Conservation (phyloP, 2,329 filamentous ascomycete genomes). For the Penicillium sp. region DNA sequence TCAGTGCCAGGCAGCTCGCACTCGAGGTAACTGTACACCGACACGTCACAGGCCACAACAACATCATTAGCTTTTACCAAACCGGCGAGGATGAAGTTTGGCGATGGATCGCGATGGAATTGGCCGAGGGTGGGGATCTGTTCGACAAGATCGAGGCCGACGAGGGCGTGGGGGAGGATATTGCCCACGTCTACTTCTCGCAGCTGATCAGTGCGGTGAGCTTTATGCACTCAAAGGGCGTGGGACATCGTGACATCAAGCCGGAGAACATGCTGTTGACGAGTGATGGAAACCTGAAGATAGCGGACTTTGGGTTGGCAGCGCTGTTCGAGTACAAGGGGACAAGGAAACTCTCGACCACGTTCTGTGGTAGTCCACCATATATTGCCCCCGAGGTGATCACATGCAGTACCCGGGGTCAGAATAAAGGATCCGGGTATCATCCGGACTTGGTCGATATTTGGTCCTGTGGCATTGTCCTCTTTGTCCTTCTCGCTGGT, state of each 20-base stretch:
- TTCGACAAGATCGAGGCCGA: slow-evolving; percentile 99
- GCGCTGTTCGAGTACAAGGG: slow-evolving; percentile 92
- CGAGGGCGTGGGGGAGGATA: slow-evolving; percentile 88
- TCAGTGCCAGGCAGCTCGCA: slow-evolving; percentile 84
- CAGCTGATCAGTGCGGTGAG: slow-evolving; percentile 88
- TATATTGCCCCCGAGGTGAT: slow-evolving; percentile 96
- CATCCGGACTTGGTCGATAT: slow-evolving; percentile 81
- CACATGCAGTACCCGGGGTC: slow-evolving; percentile 56
- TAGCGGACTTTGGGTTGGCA: slow-evolving; percentile 95
- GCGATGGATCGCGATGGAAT: slow-evolving; percentile 99
- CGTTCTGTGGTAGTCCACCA: slow-evolving; percentile 92
- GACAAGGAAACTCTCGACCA: slow-evolving; percentile 77
- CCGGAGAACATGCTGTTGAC: slow-evolving; percentile 95
- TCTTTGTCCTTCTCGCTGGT: slow-evolving; percentile 91
- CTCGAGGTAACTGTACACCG: slow-evolving; percentile 92
- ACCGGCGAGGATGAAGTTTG: slow-evolving; percentile 83
- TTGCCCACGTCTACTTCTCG: slow-evolving; percentile 94
- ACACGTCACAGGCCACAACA: slow-evolving; percentile 84
- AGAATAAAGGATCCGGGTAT: slow-evolving; percentile 51
- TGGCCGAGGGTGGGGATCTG: slow-evolving; percentile 89
- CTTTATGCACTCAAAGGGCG: slow-evolving; percentile 95
- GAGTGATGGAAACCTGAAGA: slow-evolving; percentile 81
- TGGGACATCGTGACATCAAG: slow-evolving; percentile 89
- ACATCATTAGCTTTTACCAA: slow-evolving; percentile 91
- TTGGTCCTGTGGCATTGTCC: slow-evolving; percentile 97